A percentile compares a stretch with the other conserved stretches of the same genome.
phyloP scores from a whole-genome alignment of 2,329 filamentous ascomycete species.

The Pseudocercospora pini-densiflorae region DNA sequence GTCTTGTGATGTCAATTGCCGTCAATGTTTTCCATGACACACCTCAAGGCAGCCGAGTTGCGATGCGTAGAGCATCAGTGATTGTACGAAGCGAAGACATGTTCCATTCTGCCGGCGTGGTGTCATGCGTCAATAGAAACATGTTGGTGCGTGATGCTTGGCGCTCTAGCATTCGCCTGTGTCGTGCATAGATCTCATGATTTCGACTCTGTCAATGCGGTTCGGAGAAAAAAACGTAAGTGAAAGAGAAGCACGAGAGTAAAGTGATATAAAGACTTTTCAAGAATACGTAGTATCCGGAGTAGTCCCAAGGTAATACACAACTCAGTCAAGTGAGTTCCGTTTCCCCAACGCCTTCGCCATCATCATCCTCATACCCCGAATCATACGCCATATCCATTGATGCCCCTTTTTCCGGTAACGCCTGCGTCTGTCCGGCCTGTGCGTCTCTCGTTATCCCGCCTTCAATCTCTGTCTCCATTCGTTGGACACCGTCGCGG shows the following conservation, averaged over 20 bases:
- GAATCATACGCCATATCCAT: constrained; percentile 12
- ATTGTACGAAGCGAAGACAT: background rate
- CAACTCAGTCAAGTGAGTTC: constrained; percentile 3
- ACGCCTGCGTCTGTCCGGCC: constrained; percentile 13
- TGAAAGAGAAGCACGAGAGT: background rate
- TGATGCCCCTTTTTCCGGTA: constrained; percentile 2
- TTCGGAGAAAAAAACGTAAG: background rate
- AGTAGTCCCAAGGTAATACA: background rate
- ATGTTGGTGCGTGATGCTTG: background rate
- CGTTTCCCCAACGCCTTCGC: constrained; percentile 16
- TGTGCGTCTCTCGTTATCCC: background rate
- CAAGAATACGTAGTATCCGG: background rate
- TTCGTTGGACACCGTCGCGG: constrained; percentile 39
- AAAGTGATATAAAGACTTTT: background rate
- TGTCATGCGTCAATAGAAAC: no score
- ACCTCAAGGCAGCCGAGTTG: background rate
- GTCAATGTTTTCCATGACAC: background rate
- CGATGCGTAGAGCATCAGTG: background rate
- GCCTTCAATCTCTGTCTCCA: constrained; percentile 22
- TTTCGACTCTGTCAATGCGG: background rate
- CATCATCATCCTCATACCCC: constrained; percentile 12
- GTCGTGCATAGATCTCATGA: background rate
- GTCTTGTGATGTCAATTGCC: background rate
- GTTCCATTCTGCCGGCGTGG: no score
- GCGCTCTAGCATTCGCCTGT: background rate